phyloP scores from a whole-genome alignment of 129 eudicot genomes.

The Artemisia tridentata region DNA sequence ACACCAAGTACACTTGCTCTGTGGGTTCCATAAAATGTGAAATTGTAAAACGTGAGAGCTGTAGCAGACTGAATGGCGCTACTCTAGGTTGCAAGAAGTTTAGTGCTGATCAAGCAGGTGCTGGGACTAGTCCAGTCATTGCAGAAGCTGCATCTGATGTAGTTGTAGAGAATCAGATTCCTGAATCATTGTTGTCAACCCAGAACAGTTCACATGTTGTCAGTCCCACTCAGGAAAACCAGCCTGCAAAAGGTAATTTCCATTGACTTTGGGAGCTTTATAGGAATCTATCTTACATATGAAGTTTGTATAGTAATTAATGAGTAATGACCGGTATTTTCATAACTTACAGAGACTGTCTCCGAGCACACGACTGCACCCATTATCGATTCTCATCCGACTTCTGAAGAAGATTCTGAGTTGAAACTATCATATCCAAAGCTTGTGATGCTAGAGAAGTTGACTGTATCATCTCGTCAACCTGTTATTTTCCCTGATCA shows the following conservation, averaged over 20 bases:
- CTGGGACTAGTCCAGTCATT: conserved; percentile 19
- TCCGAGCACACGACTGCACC: conserved; percentile 23
- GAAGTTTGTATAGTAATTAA: too few relatives aligned
- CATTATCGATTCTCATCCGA: conserved; percentile 6
- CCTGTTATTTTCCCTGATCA: conserved; percentile 71
- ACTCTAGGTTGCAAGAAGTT: conserved; percentile 21
- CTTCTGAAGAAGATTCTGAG: conserved; percentile 34
- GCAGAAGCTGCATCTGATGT: conserved; percentile 22
- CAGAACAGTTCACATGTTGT: conserved; percentile 16
- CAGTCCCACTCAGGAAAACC: conserved; percentile 20
- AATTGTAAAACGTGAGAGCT: conserved; percentile 25
- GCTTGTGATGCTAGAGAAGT: conserved; percentile 41
- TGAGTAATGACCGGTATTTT: too few relatives aligned
- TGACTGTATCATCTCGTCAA: conserved; percentile 33
- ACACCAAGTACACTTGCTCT: conserved; percentile 28
- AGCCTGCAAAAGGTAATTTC: conserved; percentile 40
- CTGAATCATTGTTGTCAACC: conserved; percentile 29
- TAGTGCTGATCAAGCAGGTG: conserved; percentile 28
- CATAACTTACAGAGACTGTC: conserved; percentile 13
- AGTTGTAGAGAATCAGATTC: conserved; percentile 20
- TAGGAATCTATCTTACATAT: too few relatives aligned
- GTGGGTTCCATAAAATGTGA: conserved; percentile 50
- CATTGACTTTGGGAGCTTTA: not conserved
- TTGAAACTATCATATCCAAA: conserved; percentile 36
- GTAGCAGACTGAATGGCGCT: conserved; percentile 26